Conservation (phyloP, 768 basidiomycete species). For the Termitomyces sp. region DNA sequence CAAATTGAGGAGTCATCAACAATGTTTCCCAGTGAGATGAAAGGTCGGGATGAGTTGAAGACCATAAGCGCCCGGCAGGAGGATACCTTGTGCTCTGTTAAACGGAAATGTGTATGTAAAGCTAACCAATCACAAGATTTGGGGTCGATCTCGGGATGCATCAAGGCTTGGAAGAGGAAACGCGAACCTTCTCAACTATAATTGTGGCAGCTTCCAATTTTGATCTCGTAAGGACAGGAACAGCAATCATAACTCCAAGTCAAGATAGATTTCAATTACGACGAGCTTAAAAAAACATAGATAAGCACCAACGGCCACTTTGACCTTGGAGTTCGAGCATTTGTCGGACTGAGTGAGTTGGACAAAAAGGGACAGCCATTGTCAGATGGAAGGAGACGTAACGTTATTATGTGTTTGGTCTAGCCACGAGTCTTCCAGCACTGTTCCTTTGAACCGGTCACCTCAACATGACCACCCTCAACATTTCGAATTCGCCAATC, state of each 20-base stretch:
- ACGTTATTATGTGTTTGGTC: constrained; percentile 16
- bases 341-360: neutral
- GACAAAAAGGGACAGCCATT: neutral
- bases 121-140: neutral
- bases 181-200: neutral
- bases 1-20: neutral
- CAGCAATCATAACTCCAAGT: neutral
- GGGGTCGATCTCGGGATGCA: neutral
- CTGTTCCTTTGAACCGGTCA: constrained; percentile 5
- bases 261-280: neutral
- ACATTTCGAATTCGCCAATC: constrained; percentile 46
- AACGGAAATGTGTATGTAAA: neutral
- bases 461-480: constrained; percentile 31
- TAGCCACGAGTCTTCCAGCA: constrained; percentile 5
- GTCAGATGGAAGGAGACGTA: neutral
- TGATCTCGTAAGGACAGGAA: neutral
- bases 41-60: neutral
- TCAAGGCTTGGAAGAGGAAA: neutral
- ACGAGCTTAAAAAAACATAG: neutral
- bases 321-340: neutral
- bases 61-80: neutral
- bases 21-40: neutral
- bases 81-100: neutral
- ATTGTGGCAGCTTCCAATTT: neutral
- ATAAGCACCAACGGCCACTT: no score